Evolutionary conservation across 2,329 filamentous ascomycete species (phyloP).

Genomic region (Rhynchosporium graminicola): DNA sequence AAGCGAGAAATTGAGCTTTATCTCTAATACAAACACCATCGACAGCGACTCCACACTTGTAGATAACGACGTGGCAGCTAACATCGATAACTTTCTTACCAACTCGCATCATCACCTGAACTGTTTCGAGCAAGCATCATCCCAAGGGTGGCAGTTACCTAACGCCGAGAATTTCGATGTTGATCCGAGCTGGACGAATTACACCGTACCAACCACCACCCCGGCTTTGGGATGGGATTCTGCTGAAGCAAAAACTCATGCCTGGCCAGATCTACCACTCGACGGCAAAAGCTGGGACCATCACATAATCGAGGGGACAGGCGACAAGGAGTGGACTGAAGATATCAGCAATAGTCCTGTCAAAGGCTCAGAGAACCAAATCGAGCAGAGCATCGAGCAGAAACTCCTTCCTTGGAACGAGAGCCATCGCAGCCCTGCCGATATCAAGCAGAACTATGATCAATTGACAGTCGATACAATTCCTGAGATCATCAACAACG

Average conservation of each 20-base stretch:
- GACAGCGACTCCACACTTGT: slow-evolving; percentile 40
- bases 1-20: slow-evolving; percentile 42
- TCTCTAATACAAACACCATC: slow-evolving; percentile 39
- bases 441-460: slow-evolving; percentile 1
- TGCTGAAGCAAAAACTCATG: slow-evolving; percentile 14
- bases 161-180: slow-evolving; percentile 24
- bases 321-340: slow-evolving; percentile 21
- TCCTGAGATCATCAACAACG: slow-evolving; percentile 3
- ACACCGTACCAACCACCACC: slow-evolving; percentile 24
- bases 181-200: slow-evolving; percentile 27
- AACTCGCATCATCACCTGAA: slow-evolving; percentile 21
- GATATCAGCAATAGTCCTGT: neutral
- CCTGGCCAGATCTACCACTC: slow-evolving; percentile 20
- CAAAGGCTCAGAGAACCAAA: slow-evolving; percentile 16
- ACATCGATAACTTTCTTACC: slow-evolving; percentile 30
- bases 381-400: slow-evolving; percentile 25
- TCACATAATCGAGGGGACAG: slow-evolving; percentile 11
- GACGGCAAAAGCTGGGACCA: slow-evolving; percentile 12
- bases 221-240: slow-evolving; percentile 22
- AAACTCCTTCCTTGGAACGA: slow-evolving; percentile 27
- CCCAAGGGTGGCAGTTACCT: slow-evolving; percentile 23
- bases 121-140: slow-evolving; percentile 20
- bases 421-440: slow-evolving; percentile 2
- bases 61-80: slow-evolving; percentile 23
- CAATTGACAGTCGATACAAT: slow-evolving; percentile 4